phyloP scores from a whole-genome alignment of 2,329 filamentous ascomycete genomes.

The Ilyonectria robusta region DNA sequence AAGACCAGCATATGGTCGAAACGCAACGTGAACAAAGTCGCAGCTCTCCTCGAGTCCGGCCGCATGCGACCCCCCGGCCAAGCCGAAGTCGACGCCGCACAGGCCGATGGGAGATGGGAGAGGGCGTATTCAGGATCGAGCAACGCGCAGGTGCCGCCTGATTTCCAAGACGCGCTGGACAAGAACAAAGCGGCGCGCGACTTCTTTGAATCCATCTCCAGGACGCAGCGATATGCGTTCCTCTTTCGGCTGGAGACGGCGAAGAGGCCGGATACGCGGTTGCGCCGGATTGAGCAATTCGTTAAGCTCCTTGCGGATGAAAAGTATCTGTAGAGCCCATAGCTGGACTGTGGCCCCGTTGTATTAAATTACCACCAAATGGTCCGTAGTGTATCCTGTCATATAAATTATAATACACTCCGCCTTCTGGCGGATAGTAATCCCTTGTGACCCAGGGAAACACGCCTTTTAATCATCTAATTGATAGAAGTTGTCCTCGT shows the following conservation, averaged over 20 bases:
- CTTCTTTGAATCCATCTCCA: slow-evolving; percentile 61
- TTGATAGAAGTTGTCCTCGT: slow-evolving; percentile 33
- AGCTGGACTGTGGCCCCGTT: slow-evolving; percentile 22
- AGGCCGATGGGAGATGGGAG: slow-evolving; percentile 71
- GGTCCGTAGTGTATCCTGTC: background rate
- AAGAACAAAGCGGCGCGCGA: slow-evolving; percentile 51
- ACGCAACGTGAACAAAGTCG: slow-evolving; percentile 69
- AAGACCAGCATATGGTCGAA: slow-evolving; percentile 70
- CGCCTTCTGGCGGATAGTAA: background rate
- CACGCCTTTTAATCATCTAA: slow-evolving; percentile 25
- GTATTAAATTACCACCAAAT: background rate
- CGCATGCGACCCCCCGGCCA: slow-evolving; percentile 65
- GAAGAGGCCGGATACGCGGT: slow-evolving; percentile 53
- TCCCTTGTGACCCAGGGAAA: background rate
- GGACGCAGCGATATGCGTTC: slow-evolving; percentile 61
- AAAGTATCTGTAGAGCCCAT: slow-evolving; percentile 46
- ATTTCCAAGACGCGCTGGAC: slow-evolving; percentile 62
- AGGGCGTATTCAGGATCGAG: slow-evolving; percentile 68
- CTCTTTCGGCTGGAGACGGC: slow-evolving; percentile 61
- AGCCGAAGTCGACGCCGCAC: slow-evolving; percentile 67
- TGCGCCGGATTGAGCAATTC: slow-evolving; percentile 57
- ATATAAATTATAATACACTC: background rate
- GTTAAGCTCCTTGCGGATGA: slow-evolving; percentile 55
- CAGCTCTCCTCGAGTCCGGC: slow-evolving; percentile 58
- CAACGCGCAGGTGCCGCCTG: slow-evolving; percentile 61